Percentiles rank a stretch among this genome's conserved stretches.
Conservation (phyloP, 169 alveolate species). For the Babesia bovis region DNA sequence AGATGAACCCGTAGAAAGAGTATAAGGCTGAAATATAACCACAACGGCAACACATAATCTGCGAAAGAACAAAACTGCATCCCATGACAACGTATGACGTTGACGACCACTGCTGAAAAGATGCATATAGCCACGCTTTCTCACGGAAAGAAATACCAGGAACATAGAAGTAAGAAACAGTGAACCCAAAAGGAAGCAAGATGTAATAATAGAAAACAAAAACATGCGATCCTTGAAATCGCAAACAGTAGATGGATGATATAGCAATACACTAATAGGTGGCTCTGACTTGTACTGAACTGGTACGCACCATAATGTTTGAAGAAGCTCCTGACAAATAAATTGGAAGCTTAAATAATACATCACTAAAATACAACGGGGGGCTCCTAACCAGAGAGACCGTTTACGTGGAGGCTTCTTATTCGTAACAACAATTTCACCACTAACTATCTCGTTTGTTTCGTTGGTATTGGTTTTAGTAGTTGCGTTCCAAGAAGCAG, state of each 20-base stretch:
- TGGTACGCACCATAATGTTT: constrained; percentile 75
- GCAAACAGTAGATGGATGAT: constrained; percentile 73
- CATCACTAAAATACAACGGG: constrained; percentile 13
- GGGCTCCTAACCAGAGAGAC: background rate
- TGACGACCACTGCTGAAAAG: constrained; percentile 51
- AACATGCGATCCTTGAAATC: constrained; percentile 49
- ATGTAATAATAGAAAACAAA: constrained; percentile 22
- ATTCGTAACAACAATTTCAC: background rate
- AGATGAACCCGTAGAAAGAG: constrained; percentile 23
- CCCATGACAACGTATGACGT: constrained; percentile 56
- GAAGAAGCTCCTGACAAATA: constrained; percentile 66
- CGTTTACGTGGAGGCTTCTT: background rate
- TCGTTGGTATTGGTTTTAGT: background rate
- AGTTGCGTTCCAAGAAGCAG: background rate
- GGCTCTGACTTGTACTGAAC: constrained; percentile 64
- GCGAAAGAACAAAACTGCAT: constrained; percentile 22
- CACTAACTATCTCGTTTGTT: background rate
- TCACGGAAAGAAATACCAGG: background rate
- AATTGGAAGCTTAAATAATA: constrained; percentile 70
- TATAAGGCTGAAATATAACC: constrained; percentile 35
- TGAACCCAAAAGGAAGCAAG: constrained; percentile 28
- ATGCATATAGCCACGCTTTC: background rate
- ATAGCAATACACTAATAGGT: constrained; percentile 61
- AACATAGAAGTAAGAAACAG: constrained; percentile 15
- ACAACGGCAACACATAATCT: constrained; percentile 29